phyloP scores from a whole-genome alignment of 73 alveolate genomes.

The Effrenium voratum region DNA sequence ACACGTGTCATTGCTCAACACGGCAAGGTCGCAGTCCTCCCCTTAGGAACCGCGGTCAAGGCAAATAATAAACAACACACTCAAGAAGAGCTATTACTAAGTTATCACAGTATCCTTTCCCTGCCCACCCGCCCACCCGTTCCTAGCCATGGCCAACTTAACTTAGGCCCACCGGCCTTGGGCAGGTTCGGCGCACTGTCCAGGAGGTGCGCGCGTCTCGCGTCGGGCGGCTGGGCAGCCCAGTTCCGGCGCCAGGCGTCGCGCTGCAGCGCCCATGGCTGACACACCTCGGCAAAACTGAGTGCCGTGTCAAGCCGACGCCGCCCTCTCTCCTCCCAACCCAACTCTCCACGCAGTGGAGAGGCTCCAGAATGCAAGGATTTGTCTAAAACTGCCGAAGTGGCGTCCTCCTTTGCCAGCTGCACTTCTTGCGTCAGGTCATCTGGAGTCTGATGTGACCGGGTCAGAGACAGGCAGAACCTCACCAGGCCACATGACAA shows the following conservation, averaged over 20 bases:
- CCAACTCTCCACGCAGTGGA: not conserved
- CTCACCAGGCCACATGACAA: not conserved
- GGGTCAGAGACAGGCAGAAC: not conserved
- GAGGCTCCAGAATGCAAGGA: not conserved
- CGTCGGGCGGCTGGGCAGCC: not conserved
- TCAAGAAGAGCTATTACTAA: not conserved
- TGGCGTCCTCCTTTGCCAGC: constrained; percentile 52
- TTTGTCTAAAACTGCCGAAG: not conserved
- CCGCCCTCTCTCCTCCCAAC: too few species aligned
- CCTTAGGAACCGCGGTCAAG: too few species aligned
- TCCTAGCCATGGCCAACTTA: not conserved
- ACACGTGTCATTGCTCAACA: too few species aligned
- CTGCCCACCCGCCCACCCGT: not conserved
- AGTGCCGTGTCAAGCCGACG: not conserved
- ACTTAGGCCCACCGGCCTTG: not conserved
- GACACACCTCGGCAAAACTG: constrained; percentile 18
- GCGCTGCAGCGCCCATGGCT: constrained; percentile 50
- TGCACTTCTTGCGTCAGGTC: constrained; percentile 79
- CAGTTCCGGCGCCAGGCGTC: constrained; percentile 4
- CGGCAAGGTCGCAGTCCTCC: too few species aligned
- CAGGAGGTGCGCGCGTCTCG: constrained; percentile 66
- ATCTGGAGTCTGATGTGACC: constrained; percentile 76
- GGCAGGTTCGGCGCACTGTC: constrained; percentile 66
- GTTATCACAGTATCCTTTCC: not conserved
- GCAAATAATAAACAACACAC: not conserved